Evolutionary conservation across 495 filamentous ascomycete genomes (phyloP).

Genomic region (Lasiosphaeriaceae sp.): DNA sequence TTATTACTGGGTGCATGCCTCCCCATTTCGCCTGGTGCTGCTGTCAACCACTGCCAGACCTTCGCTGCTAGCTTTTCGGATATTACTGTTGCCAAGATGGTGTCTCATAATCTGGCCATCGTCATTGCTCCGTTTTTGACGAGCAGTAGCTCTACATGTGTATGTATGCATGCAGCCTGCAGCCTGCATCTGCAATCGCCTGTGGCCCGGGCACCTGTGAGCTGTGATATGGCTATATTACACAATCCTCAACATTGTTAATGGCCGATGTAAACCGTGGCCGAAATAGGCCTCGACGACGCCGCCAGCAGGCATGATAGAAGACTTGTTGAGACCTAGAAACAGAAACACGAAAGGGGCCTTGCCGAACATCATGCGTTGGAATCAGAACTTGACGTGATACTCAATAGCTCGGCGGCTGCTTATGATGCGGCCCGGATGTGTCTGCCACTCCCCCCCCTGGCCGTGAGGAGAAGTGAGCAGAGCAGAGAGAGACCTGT

Average conservation of each 20-base stretch:
- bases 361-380: no score
- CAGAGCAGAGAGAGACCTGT: neutral
- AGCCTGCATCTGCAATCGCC: neutral
- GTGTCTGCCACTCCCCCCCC: neutral
- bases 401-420: neutral
- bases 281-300: neutral
- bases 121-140: neutral
- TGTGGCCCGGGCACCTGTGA: constrained; percentile 18
- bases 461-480: neutral
- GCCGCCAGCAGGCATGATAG: constrained; percentile 2
- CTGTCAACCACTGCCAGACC: neutral
- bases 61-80: constrained; percentile 10
- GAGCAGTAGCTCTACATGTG: neutral
- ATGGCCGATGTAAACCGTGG: no score
- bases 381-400: no score
- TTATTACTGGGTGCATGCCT: neutral
- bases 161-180: constrained; percentile 10
- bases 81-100: constrained; percentile 12
- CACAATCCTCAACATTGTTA: constrained; percentile 6
- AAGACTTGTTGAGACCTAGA: no score
- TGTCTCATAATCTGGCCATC: constrained; percentile 2
- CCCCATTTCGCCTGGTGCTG: neutral
- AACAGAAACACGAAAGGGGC: no score
- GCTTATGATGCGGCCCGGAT: neutral
- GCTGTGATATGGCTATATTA: constrained; percentile 27